Evolutionary conservation across 805 yeast species (phyloP), one percentile per base, ranked within the genome.

Genomic region (Myxozyma vanderwaltii): DNA sequence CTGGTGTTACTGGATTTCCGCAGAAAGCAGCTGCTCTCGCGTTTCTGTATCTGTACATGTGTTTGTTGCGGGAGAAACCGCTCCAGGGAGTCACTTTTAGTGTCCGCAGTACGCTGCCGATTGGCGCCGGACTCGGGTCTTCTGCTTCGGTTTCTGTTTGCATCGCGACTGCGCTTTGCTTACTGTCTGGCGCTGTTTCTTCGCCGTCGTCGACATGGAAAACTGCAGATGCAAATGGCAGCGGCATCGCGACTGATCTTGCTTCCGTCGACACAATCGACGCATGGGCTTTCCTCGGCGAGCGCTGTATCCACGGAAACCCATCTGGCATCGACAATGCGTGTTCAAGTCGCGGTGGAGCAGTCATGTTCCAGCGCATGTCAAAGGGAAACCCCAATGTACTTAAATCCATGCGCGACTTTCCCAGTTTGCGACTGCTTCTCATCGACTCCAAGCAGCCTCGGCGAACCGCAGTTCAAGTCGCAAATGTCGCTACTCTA

Each of bases 301-400:
- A 94, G 72, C 87, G 86, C 71, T 90, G 97, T 71, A 88, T 91
- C 66, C 98, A 92, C 71, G 98, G 98, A 1, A 91, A 88, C 67
- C 99, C 99, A 7, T 86, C 95, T 19, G 99, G 99, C 12, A 90
- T 94, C 54, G 99, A 94, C 72, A 94, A 94, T 70, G 91, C 97
- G 0, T 97, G 92, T 50, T 95, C 98, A 1, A 88, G 97, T 0
- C 86, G 85, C 66, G 99, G 99, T 23, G 97, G 97, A 48, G 98
- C 98, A 0, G 96, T 94, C 0, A 78, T 86, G 83, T 92, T 85
- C 74, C 92, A 88, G 74, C 82, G 96, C 68, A 49, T 51, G 46
- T 40, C 50, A 29, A 45, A 47, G 8, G 60, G 63, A 17, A 47
- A 53, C 33, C 63, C 63, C n/a, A 48, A 56, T 29, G 54, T 54